These are phyloP conservation scores for Debaryomyces nepalensis DNA, from an alignment of 1,139 yeast species.

Conservation along the genomic window DNA sequence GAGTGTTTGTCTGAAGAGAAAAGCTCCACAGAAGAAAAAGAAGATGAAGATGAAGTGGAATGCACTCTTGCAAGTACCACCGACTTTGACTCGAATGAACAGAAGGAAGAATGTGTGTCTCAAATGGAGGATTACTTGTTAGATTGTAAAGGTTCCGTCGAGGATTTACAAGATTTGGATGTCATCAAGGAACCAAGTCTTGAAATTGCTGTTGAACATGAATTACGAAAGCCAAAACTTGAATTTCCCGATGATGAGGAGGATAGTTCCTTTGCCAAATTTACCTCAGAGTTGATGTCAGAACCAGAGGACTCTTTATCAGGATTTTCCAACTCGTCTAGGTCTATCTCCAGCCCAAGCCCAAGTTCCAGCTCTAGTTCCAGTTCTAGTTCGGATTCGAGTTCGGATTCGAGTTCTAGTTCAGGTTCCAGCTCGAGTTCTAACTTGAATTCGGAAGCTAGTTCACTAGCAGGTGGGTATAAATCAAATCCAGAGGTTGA, in stretches of 20 bases:
- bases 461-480: background rate
- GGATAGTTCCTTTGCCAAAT: background rate
- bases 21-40: conserved; percentile 2
- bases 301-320: background rate
- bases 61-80: too few species aligned
- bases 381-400: background rate
- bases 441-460: background rate
- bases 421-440: conserved; percentile 1
- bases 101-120: background rate
- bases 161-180: background rate
- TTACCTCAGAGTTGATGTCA: conserved; percentile 3
- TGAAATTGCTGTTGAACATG: background rate
- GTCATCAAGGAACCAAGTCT: background rate
- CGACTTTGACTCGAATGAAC: background rate
- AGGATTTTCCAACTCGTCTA: background rate
- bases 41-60: background rate
- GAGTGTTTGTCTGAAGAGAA: background rate
- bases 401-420: background rate
- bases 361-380: background rate
- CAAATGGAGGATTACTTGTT: background rate
- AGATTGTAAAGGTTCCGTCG: background rate
- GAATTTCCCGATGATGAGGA: background rate
- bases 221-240: background rate
- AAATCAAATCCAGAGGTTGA: conserved; percentile 1
- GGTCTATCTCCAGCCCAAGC: too few species aligned